These are phyloP conservation scores for Ganoderma resinaceum DNA, from an alignment of 1,284 basidiomycete genomes.

Conservation along the genomic window DNA sequence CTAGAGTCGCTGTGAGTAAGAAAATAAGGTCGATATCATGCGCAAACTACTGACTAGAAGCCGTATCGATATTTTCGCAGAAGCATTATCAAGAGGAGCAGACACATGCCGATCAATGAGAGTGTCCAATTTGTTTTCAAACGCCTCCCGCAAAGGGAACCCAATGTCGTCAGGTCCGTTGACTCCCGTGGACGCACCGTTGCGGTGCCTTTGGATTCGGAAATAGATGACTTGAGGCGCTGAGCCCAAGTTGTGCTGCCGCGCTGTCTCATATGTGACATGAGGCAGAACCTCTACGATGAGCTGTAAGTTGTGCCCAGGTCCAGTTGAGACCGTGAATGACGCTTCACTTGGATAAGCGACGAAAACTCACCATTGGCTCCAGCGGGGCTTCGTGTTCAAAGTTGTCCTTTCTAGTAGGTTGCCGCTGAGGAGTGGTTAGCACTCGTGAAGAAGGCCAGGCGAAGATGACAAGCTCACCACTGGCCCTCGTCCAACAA, in stretches of 20 bases:
- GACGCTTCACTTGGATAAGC: background rate
- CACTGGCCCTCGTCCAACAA: background rate
- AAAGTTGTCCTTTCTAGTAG: background rate
- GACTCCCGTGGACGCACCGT: background rate
- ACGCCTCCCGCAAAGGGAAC: background rate
- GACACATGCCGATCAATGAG: background rate
- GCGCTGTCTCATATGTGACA: background rate
- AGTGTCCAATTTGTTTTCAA: background rate
- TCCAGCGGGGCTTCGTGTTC: background rate
- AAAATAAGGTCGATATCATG: background rate
- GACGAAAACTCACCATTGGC: background rate
- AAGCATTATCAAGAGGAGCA: background rate
- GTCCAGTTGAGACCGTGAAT: background rate
- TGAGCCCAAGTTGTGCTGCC: background rate
- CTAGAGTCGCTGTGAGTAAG: background rate
- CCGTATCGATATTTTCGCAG: constrained; percentile 11
- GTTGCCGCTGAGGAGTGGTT: background rate
- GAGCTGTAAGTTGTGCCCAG: background rate
- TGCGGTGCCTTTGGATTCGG: background rate
- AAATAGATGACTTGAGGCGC: background rate
- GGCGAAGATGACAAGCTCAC: background rate
- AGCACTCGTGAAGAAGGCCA: background rate
- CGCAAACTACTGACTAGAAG: background rate
- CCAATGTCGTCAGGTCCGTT: background rate
- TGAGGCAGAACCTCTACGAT: background rate